These are phyloP conservation scores for Helicostylum pulchrum DNA, from an alignment of 192 early-diverging fungal species.

Conservation along the genomic window DNA sequence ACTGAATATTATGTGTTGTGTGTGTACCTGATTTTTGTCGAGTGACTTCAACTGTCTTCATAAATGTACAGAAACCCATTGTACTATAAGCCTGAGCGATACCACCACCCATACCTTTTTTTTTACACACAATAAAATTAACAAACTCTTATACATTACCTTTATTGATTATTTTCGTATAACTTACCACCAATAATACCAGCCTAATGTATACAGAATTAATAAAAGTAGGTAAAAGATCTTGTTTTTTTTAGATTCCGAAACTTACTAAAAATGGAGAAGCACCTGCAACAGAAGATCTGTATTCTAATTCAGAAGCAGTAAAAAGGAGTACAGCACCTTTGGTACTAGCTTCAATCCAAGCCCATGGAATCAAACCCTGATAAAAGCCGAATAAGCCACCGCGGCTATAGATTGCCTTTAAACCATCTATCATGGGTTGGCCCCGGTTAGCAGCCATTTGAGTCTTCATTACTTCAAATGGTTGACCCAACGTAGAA, in stretches of 20 bases:
- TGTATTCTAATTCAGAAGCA: constrained; percentile 55
- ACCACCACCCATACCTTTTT: constrained; percentile 77
- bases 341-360: constrained; percentile 64
- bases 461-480: constrained; percentile 95
- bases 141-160: constrained; percentile 18
- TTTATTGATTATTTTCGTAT: no score
- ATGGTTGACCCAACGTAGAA: constrained; percentile 90
- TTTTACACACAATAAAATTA: no score
- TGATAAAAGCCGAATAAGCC: constrained; percentile 94
- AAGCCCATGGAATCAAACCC: constrained; percentile 71
- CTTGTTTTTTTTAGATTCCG: constrained; percentile 2
- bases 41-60: constrained; percentile 98
- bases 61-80: constrained; percentile 99
- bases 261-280: constrained; percentile 48
- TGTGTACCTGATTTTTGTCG: constrained; percentile 75
- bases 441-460: constrained; percentile 92
- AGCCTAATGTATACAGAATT: constrained; percentile 36
- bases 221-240: background rate
- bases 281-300: constrained; percentile 38
- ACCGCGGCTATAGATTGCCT: constrained; percentile 72
- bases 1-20: background rate
- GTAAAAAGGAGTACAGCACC: constrained; percentile 61
- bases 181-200: constrained; percentile 81
- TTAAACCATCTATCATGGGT: constrained; percentile 40
- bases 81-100: constrained; percentile 95